Evolutionary conservation across 1,139 yeast species (phyloP).

Genomic region (Pichiaceae sp.): DNA sequence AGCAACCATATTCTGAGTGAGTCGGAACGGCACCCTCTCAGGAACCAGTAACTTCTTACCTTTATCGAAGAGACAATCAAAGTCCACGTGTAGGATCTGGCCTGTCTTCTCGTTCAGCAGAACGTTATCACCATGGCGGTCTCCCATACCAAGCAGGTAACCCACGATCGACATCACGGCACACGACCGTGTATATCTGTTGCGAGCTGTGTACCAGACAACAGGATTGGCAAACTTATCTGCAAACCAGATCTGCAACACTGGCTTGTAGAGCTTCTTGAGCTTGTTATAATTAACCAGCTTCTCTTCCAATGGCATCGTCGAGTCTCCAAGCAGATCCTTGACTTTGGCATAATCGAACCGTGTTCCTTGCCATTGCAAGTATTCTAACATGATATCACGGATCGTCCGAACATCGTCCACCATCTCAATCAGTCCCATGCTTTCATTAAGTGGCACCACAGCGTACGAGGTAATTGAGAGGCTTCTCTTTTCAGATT

Average conservation of each 20-base stretch:
- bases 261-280: slow-evolving; percentile 52
- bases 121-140: slow-evolving; percentile 91
- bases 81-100: slow-evolving; percentile 84
- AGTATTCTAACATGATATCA: slow-evolving; percentile 38
- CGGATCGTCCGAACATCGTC: slow-evolving; percentile 76
- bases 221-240: slow-evolving; percentile 87
- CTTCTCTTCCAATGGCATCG: slow-evolving; percentile 24
- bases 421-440: slow-evolving; percentile 94
- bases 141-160: slow-evolving; percentile 84
- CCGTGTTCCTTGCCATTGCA: slow-evolving; percentile 26
- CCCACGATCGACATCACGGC: slow-evolving; percentile 99
- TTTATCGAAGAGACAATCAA: slow-evolving; percentile 90
- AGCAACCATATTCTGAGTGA: slow-evolving; percentile 82
- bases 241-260: slow-evolving; percentile 78
- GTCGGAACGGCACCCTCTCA: slow-evolving; percentile 87
- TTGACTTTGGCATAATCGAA: slow-evolving; percentile 19
- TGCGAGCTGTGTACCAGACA: slow-evolving; percentile 77
- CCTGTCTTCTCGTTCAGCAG: slow-evolving; percentile 70
- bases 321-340: slow-evolving; percentile 32
- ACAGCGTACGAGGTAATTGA: slow-evolving; percentile 80
- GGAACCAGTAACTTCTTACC: slow-evolving; percentile 61
- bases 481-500: slow-evolving; percentile 64
- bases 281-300: slow-evolving; percentile 27
- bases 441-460: slow-evolving; percentile 74
- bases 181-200: slow-evolving; percentile 63